Percentiles rank a stretch among this genome's conserved stretches.
Conservation (phyloP, 345 rosid genomes). For the Zanthoxylum bungeanum region DNA sequence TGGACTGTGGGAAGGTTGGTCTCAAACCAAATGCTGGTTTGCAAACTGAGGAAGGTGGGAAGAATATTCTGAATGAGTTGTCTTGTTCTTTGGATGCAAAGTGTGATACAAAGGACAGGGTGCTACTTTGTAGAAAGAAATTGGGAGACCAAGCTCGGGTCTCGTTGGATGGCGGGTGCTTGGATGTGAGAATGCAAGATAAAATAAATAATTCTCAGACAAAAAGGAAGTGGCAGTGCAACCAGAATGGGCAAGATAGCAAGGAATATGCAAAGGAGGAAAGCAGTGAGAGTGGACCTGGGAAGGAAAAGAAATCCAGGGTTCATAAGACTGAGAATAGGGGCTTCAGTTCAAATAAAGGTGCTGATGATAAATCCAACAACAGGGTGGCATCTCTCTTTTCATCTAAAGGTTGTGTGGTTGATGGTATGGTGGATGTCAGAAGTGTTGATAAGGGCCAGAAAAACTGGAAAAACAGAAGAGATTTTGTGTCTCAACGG, state of each 20-base stretch:
- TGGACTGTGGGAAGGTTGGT: conserved; percentile 16
- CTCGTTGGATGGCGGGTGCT: conserved; percentile 37
- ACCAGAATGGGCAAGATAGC: conserved; percentile 26
- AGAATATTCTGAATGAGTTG: conserved; percentile 15
- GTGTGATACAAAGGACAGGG: conserved; percentile 31
- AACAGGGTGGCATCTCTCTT: conserved; percentile 7
- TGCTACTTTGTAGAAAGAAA: conserved; percentile 31
- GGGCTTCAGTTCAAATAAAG: conserved; percentile 18
- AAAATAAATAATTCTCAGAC: conserved; percentile 27
- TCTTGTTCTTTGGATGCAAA: conserved; percentile 29
- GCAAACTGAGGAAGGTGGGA: conserved; percentile 25
- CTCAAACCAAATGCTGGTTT: conserved; percentile 24
- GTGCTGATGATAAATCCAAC: conserved; percentile 18
- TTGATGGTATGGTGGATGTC: conserved; percentile 31
- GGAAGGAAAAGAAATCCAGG: conserved; percentile 34
- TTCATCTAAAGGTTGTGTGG: conserved; percentile 24
- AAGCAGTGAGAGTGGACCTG: conserved; percentile 26
- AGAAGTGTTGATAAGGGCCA: conserved; percentile 23
- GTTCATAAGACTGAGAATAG: conserved; percentile 23
- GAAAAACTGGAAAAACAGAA: conserved; percentile 18
- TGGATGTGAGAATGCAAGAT: conserved; percentile 31
- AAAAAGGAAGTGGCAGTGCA: conserved; percentile 42
- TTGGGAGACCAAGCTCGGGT: conserved; percentile 36
- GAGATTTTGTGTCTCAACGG: conserved; percentile 18
- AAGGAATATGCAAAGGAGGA: conserved; percentile 32